Evolutionary conservation across 129 eudicot genomes (phyloP), one percentile per base, ranked within the genome.

Genomic region (Ambrosia artemisiifolia): DNA sequence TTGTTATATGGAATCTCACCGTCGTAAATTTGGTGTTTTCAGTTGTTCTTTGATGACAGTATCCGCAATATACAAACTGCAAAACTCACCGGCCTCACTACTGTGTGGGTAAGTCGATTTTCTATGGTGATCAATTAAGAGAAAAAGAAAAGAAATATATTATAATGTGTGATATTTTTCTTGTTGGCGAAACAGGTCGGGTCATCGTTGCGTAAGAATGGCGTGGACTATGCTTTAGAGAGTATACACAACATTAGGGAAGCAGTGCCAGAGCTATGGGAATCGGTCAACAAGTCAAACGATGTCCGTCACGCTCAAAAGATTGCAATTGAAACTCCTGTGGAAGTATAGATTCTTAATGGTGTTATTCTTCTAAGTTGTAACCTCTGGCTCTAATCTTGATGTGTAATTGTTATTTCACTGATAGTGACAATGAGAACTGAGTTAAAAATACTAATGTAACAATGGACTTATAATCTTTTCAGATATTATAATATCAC

Each of bases 1-100:
- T 12, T 11, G 36, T 18, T 8, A 5, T 33, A 13, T 57, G 13
- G 61, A 47, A 69, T 69, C 34, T 67, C 28, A 75, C 43, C 0
- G 4, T 36, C 18, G 12, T 44, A 8, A 53, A 46, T 63, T 64
- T 65, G 62, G 54, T 61, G 30, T 79, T 51, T 40, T 60, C 89
- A 95, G 99, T 62, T 95, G 75, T 95, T 95, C 81, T 93, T 93
- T 42, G 96, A 93, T 72, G 98, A 93, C 70, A 89, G 96, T 16
- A 53, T 81, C 10, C 92, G 99, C 61, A 90, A 95, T 70, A 35
- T 95, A 70, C 87, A 88, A 67, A 80, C 90, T 46, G 97, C 87
- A 12, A 88, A 82, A 50, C 42, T 63, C 47, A 30, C 81, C 47
- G 96, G 97, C 20, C 92, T 95, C 8, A 80, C 74, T 34, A 89